Evolutionary conservation across 176 grass and related monocot species (phyloP).

Genomic region (Pharus latifolius): DNA sequence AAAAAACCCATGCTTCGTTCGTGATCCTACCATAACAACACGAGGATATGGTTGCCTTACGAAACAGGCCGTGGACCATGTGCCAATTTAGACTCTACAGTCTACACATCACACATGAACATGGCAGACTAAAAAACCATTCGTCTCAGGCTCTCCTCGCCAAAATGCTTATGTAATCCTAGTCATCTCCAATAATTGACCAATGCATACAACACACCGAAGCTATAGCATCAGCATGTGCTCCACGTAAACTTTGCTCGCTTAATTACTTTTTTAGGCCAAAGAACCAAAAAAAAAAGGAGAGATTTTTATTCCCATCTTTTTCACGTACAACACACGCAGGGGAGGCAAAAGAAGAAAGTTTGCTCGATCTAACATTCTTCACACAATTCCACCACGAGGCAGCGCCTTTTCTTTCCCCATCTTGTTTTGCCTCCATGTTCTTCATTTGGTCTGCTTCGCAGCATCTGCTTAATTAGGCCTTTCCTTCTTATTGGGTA

Average conservation of each 20-base stretch:
- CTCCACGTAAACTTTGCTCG: not conserved
- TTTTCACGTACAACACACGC: not conserved
- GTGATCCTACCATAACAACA: not conserved
- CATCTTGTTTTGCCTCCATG: not conserved
- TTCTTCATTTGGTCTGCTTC: not conserved
- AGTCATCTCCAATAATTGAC: conserved; percentile 18
- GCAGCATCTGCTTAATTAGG: no score
- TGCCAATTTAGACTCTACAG: no score
- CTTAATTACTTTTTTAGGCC: not conserved
- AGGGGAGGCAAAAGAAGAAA: not conserved
- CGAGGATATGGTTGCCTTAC: not conserved
- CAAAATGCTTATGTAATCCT: not conserved
- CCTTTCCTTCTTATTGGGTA: conserved; percentile 18
- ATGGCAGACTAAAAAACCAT: not conserved
- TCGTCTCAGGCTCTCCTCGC: not conserved
- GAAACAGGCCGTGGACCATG: not conserved
- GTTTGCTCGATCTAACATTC: conserved; percentile 23
- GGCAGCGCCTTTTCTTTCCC: not conserved
- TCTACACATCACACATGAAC: no score
- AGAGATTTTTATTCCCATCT: not conserved
- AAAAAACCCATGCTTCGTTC: no score
- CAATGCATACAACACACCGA: not conserved
- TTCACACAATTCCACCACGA: not conserved
- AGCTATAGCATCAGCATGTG: not conserved
- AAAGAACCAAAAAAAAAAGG: not conserved